Percentiles rank a stretch among this genome's conserved stretches.
These are phyloP conservation scores for Byssochlamys sp. DNA, from an alignment of 2,329 filamentous ascomycete genomes.

Conservation along the genomic window DNA sequence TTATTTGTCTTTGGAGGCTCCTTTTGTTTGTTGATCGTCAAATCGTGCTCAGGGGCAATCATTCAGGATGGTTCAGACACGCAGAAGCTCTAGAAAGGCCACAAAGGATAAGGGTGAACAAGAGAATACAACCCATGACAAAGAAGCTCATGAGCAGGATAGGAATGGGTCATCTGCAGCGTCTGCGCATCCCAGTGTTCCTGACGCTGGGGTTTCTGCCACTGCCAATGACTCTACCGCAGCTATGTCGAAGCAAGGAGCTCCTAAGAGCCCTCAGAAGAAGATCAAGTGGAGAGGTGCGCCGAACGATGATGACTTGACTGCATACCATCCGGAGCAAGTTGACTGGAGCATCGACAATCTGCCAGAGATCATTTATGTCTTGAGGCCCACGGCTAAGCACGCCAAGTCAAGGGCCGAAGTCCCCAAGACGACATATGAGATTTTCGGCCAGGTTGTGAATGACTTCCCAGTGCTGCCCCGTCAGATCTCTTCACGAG, in stretches of 20 bases:
- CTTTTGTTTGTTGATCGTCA: background rate
- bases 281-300: background rate
- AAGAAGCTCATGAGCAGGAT: background rate
- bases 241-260: background rate
- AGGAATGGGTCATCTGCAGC: background rate
- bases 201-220: background rate
- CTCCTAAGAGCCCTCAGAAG: background rate
- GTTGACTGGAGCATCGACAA: slow-evolving; percentile 14
- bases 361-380: slow-evolving; percentile 19
- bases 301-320: slow-evolving; percentile 2
- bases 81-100: background rate
- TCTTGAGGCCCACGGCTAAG: slow-evolving; percentile 6
- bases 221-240: background rate
- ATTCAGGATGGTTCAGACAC: background rate
- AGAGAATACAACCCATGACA: background rate
- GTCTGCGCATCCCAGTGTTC: background rate
- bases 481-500: slow-evolving; percentile 11
- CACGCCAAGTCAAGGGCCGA: background rate
- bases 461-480: slow-evolving; percentile 9
- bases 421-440: slow-evolving; percentile 6
- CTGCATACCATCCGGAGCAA: slow-evolving; percentile 9
- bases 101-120: background rate
- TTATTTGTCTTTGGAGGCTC: background rate
- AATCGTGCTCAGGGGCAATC: background rate
- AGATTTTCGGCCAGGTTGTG: slow-evolving; percentile 8